Evolutionary conservation across 2,329 filamentous ascomycete genomes (phyloP), one percentile per base, ranked within the genome.

Genomic region (Dothistroma pini): DNA sequence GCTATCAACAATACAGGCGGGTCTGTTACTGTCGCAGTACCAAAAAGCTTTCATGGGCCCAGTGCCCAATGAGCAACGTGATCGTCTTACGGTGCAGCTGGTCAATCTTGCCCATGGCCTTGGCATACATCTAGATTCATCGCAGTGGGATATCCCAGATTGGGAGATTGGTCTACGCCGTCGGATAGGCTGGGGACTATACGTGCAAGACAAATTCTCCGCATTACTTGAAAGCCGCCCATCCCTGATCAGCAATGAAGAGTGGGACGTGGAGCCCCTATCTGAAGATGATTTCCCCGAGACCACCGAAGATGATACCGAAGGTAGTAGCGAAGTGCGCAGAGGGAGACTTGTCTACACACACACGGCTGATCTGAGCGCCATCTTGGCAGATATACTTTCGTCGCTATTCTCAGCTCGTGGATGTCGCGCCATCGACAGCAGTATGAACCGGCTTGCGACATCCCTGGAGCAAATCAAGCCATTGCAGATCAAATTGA

Each of bases 1-100:
- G 60, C 69, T 77, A 4, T 77, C 74, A 14, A 76, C 74, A 0
- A 73, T 78, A 11, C 76, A 78, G 64, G 75, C 75, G 19, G 74
- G 73, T 1, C 61, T 77, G 8, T 63, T 78, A 11, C 63, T 78
- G 1, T 72, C 76, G 2, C 71, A 73, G 47, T 66, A 68, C 19
- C 75, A 76, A 57, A 68, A 71, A 44, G 72, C 72, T 10, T 72
- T 74, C 55, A 72, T 65, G 44, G 60, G 59, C 44, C 56, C 62
- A 11, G 50, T 53, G 9, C 58, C 60, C 21, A 60, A 60, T 31
- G 68, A 66, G n/a, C 63, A 64, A 21, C 61, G 64, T 32, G 66
- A 66, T 47, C 66, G 63, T n/a, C 59, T 72, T 38, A 76, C 74
- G 0, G 70, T 72, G 22, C 72, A 77, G 44, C 68, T 77, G 7